Evolutionary conservation across 1,284 basidiomycete genomes (phyloP).

Genomic region (Ustilago tritici): DNA sequence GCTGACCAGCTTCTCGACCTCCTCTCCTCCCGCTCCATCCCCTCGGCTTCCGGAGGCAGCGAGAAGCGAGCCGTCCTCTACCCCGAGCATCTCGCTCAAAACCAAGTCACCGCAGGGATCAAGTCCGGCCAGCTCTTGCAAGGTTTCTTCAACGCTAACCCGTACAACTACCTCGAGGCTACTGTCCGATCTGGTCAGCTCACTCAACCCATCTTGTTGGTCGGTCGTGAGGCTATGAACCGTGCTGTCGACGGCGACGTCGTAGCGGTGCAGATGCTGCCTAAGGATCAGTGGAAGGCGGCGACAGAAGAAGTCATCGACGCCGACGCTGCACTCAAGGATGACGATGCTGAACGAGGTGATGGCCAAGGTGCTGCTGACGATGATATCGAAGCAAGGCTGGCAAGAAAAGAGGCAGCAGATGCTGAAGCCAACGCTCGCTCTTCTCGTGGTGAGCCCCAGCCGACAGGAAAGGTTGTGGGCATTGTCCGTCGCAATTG

Average conservation of each 20-base stretch:
- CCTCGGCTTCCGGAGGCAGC: slow-evolving; percentile 32
- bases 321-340: slow-evolving; percentile 79
- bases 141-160: slow-evolving; percentile 94
- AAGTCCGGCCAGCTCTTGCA: slow-evolving; percentile 86
- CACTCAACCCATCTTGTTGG: slow-evolving; percentile 83
- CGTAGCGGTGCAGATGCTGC: slow-evolving; percentile 89
- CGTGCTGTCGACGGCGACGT: slow-evolving; percentile 93
- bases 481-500: slow-evolving; percentile 95
- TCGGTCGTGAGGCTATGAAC: slow-evolving; percentile 94
- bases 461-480: slow-evolving; percentile 91
- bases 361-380: slow-evolving; percentile 72
- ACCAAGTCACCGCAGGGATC: slow-evolving; percentile 82
- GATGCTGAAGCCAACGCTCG: slow-evolving; percentile 69
- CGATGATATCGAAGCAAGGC: slow-evolving; percentile 66
- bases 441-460: slow-evolving; percentile 75
- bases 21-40: slow-evolving; percentile 57
- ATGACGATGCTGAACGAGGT: slow-evolving; percentile 81
- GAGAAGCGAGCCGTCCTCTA: slow-evolving; percentile 57
- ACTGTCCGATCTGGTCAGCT: slow-evolving; percentile 82
- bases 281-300: slow-evolving; percentile 90
- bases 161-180: slow-evolving; percentile 94
- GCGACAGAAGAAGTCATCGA: slow-evolving; percentile 93
- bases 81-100: slow-evolving; percentile 81
- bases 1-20: slow-evolving; percentile 64
- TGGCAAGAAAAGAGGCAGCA: slow-evolving; percentile 54